A percentile compares a stretch with the other conserved stretches of the same genome.
Conservation (phyloP, 148 eudicot species). For the Beta vulgaris region DNA sequence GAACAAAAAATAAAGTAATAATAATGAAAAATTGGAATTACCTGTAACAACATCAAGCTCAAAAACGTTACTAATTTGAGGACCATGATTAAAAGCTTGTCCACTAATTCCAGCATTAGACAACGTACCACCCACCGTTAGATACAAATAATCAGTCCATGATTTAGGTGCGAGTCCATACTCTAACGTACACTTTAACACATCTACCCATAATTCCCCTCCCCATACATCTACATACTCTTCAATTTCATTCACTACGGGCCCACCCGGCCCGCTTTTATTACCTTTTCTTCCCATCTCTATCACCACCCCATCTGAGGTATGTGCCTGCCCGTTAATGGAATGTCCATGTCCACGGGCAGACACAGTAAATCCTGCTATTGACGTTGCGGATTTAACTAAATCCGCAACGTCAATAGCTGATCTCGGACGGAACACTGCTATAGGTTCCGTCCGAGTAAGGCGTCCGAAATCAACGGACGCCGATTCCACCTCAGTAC, state of each 20-base stretch:
- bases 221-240: conserved; percentile 87
- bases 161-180: conserved; percentile 87
- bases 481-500: conserved; percentile 39
- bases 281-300: conserved; percentile 43
- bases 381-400: conserved; percentile 35
- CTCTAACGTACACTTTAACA: conserved; percentile 59
- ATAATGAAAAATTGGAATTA: background rate
- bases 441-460: conserved; percentile 41
- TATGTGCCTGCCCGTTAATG: conserved; percentile 73
- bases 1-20: background rate
- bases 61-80: conserved; percentile 77
- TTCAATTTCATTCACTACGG: conserved; percentile 34
- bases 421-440: conserved; percentile 56
- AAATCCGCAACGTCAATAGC: conserved; percentile 54
- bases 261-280: conserved; percentile 16
- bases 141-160: conserved; percentile 95
- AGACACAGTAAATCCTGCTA: conserved; percentile 52
- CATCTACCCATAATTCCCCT: conserved; percentile 94
- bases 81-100: conserved; percentile 87
- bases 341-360: conserved; percentile 94
- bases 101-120: conserved; percentile 99
- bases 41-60: conserved; percentile 89
- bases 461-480: conserved; percentile 69
- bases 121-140: conserved; percentile 89
- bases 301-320: conserved; percentile 58